Percentiles rank a stretch among this genome's conserved stretches.
phyloP scores from a whole-genome alignment of 176 grass and related monocot genomes.

The Eragrostis curvula region DNA sequence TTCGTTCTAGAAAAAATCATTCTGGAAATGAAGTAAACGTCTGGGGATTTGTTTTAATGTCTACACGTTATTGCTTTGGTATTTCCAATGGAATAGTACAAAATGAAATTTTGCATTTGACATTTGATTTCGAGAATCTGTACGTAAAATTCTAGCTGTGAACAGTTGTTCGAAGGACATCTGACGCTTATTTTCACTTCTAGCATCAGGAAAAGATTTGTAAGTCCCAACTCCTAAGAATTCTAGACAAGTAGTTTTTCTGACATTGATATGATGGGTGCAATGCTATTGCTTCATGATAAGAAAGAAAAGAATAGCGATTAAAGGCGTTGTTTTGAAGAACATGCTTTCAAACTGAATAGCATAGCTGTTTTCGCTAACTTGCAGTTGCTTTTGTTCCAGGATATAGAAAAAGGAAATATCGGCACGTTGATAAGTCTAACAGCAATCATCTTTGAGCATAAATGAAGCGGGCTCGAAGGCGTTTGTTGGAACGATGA shows the following conservation, averaged over 20 bases:
- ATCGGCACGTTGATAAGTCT: not conserved
- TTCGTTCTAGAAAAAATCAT: too few relatives aligned
- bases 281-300: not conserved
- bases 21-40: not conserved
- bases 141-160: not conserved
- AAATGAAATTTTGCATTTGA: not conserved
- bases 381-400: conserved; percentile 26
- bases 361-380: conserved; percentile 22
- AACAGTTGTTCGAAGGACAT: not conserved
- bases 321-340: not conserved
- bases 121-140: not conserved
- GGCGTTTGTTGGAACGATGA: conserved; percentile 43
- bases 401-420: conserved; percentile 28
- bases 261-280: not conserved
- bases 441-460: not conserved
- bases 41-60: not conserved
- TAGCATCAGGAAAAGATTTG: not conserved
- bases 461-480: conserved; percentile 53
- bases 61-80: not conserved
- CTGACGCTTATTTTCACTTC: conserved; percentile 2
- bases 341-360: not conserved
- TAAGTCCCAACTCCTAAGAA: not conserved
- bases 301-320: not conserved
- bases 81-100: not conserved
- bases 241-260: not conserved